These are phyloP conservation scores for Neurospora discreta DNA, from an alignment of 495 filamentous ascomycete genomes.

Conservation along the genomic window DNA sequence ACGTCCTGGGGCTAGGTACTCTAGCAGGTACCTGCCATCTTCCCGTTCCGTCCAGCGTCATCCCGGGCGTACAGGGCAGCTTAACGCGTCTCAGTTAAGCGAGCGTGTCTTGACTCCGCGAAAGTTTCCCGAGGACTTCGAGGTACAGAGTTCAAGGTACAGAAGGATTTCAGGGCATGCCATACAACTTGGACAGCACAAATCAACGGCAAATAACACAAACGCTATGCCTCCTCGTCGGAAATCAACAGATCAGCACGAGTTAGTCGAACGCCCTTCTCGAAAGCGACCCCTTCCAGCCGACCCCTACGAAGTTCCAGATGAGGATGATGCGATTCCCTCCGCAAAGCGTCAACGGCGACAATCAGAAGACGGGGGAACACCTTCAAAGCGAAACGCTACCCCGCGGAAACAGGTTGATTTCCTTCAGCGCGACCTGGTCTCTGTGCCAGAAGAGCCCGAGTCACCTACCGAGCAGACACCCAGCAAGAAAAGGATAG, in stretches of 20 bases:
- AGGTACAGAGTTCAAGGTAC: background rate
- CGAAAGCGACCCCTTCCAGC: conserved; percentile 10
- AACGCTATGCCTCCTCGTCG: conserved; percentile 2
- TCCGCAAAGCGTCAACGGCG: conserved; percentile 11
- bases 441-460: background rate
- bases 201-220: background rate
- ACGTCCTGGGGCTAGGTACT: background rate
- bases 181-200: background rate
- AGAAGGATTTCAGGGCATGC: background rate
- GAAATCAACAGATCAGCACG: conserved; percentile 7
- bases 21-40: background rate
- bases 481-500: conserved; percentile 13
- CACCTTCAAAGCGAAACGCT: background rate
- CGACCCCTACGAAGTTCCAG: conserved; percentile 21
- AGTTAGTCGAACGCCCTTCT: conserved; percentile 1
- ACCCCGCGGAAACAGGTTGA: background rate
- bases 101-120: background rate
- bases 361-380: background rate
- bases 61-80: background rate
- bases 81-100: background rate
- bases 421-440: background rate
- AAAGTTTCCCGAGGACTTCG: background rate
- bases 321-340: conserved; percentile 9
- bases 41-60: background rate
- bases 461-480: conserved; percentile 4